These are phyloP conservation scores for Coniella vitis DNA, from an alignment of 2,329 filamentous ascomycete species.

Conservation along the genomic window DNA sequence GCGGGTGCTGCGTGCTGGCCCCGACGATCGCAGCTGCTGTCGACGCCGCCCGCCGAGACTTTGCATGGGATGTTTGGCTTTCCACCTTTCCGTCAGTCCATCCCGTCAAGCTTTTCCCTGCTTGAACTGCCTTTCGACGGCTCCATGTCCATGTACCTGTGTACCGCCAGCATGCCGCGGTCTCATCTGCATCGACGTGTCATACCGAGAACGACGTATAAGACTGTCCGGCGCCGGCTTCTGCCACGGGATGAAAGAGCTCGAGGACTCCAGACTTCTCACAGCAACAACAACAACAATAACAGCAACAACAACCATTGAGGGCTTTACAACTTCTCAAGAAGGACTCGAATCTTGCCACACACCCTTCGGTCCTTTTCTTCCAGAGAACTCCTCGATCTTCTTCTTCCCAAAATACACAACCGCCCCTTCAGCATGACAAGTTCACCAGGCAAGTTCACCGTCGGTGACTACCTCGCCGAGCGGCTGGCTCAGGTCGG, in stretches of 20 bases:
- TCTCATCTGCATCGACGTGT: neutral
- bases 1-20: neutral
- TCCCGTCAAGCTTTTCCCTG: conserved; percentile 11
- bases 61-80: conserved; percentile 13
- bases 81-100: conserved; percentile 16
- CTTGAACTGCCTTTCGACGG: conserved; percentile 7
- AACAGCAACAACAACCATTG: no score
- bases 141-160: neutral
- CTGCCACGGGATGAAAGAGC: neutral
- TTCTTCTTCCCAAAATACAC: neutral
- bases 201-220: conserved; percentile 5
- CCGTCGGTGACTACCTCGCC: conserved; percentile 24
- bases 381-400: neutral
- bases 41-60: neutral
- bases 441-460: conserved; percentile 16
- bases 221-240: conserved; percentile 7
- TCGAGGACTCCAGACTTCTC: neutral
- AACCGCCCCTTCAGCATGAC: conserved; percentile 6
- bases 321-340: no score
- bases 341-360: no score
- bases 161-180: neutral
- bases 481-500: conserved; percentile 22
- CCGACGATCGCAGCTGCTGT: neutral
- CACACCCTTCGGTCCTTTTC: neutral
- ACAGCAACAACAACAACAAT: no score